Evolutionary conservation across 1,139 yeast genomes (phyloP).

Genomic region (Geotrichum citri-aurantii): DNA sequence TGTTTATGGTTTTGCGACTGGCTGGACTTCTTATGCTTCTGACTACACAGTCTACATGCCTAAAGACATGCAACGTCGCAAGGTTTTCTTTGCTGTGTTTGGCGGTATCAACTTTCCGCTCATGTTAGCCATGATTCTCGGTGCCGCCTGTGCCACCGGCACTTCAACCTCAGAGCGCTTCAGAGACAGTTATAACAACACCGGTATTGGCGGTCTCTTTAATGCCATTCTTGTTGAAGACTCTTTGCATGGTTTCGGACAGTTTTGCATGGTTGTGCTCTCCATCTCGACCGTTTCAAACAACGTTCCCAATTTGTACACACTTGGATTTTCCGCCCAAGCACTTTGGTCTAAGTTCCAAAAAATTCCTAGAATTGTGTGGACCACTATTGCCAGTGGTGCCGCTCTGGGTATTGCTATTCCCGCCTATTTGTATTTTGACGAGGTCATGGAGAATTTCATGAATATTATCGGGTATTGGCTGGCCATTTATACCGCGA

Average conservation of each 20-base stretch:
- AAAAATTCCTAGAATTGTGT: conserved; percentile 69
- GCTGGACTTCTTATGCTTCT: conserved; percentile 91
- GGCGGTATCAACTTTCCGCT: conserved; percentile 64
- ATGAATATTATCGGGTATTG: conserved; percentile 90
- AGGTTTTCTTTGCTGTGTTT: conserved; percentile 58
- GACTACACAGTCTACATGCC: conserved; percentile 88
- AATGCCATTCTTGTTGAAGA: conserved; percentile 70
- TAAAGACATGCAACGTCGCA: conserved; percentile 50
- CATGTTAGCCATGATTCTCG: conserved; percentile 67
- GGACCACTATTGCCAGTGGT: conserved; percentile 75
- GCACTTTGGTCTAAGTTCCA: conserved; percentile 69
- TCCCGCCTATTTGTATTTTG: conserved; percentile 76
- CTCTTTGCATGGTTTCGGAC: conserved; percentile 82
- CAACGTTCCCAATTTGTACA: conserved; percentile 89
- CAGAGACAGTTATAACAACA: conserved; percentile 46
- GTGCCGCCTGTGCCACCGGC: conserved; percentile 84
- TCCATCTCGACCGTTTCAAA: conserved; percentile 83
- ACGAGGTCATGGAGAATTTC: conserved; percentile 68
- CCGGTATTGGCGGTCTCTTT: conserved; percentile 76
- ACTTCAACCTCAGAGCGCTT: conserved; percentile 41
- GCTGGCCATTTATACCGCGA: conserved; percentile 76
- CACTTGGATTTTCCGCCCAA: conserved; percentile 80
- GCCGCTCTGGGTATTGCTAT: conserved; percentile 79
- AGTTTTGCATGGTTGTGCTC: conserved; percentile 77
- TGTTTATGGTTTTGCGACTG: conserved; percentile 84